A percentile compares a stretch with the other conserved stretches of the same genome.
phyloP scores from a whole-genome alignment of 2,329 filamentous ascomycete species.

The Coniochaeta hoffmannii region DNA sequence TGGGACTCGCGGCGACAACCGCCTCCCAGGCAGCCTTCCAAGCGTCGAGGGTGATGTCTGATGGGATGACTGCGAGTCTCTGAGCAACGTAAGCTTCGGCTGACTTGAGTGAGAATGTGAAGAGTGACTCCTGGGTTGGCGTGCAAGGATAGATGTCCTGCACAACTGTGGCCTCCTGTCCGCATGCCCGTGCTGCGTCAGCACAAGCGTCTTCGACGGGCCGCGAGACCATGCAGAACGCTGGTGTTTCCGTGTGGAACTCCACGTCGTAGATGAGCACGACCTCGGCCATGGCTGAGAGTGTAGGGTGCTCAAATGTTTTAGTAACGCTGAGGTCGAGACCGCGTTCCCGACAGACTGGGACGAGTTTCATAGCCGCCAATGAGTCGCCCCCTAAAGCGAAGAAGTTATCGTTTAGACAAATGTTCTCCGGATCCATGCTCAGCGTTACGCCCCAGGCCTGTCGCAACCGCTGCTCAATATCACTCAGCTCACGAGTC shows the following conservation, averaged over 20 bases:
- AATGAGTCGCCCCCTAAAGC: conserved; percentile 42
- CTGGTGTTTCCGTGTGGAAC: conserved; percentile 18
- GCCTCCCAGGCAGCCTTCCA: conserved; percentile 33
- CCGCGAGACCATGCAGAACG: not conserved
- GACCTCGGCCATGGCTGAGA: conserved; percentile 32
- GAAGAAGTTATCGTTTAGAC: conserved; percentile 37
- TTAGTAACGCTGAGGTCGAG: conserved; percentile 35
- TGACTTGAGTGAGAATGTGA: conserved; percentile 42
- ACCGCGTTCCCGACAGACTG: conserved; percentile 27
- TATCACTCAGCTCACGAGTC: conserved; percentile 20
- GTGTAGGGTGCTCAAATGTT: conserved; percentile 36
- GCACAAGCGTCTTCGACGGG: not conserved
- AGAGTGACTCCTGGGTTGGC: conserved; percentile 43
- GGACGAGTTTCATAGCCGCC: conserved; percentile 42
- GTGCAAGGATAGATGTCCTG: conserved; percentile 47
- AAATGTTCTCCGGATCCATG: conserved; percentile 11
- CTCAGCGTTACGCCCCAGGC: conserved; percentile 21
- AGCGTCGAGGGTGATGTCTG: conserved; percentile 24
- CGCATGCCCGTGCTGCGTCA: conserved; percentile 10
- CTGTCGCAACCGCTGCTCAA: conserved; percentile 22
- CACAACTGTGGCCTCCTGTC: conserved; percentile 21
- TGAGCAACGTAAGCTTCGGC: conserved; percentile 44
- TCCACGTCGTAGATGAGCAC: conserved; percentile 19
- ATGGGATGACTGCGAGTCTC: conserved; percentile 32
- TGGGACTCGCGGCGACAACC: conserved; percentile 17